These are phyloP conservation scores for Senna siamea DNA, from an alignment of 306 rosid genomes.

Conservation along the genomic window DNA sequence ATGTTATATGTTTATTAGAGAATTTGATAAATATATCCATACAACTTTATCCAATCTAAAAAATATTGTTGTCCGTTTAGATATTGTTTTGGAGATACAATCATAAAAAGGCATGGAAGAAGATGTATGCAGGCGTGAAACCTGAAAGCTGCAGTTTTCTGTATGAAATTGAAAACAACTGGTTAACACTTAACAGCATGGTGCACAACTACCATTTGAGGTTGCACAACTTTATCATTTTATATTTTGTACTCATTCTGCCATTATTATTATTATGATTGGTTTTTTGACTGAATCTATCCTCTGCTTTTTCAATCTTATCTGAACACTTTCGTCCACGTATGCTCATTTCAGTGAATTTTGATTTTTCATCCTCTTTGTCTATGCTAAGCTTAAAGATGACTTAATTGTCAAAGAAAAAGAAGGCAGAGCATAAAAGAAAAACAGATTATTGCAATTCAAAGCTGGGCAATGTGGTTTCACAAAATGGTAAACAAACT, in stretches of 20 bases:
- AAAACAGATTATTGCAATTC: neutral
- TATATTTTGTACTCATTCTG: neutral
- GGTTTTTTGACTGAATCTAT: neutral
- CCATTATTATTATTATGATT: neutral
- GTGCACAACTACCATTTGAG: no score
- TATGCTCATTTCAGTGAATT: neutral
- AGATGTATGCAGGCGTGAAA: no score
- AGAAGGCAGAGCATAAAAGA: neutral
- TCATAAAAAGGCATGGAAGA: no score
- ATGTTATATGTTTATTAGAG: no score
- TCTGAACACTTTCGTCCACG: neutral
- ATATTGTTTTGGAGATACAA: no score
- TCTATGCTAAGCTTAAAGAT: neutral
- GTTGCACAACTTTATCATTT: no score
- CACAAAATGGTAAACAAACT: constrained; percentile 24
- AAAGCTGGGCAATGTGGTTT: constrained; percentile 19
- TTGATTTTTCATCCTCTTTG: neutral
- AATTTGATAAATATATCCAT: no score
- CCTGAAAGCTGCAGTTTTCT: no score
- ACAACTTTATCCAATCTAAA: no score
- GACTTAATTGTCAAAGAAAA: neutral
- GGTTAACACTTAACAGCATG: no score
- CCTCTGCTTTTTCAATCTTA: neutral
- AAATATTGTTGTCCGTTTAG: no score
- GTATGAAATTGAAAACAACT: no score